Conservation (phyloP, 2,329 filamentous ascomycete species). For the Aspergillus sp. region DNA sequence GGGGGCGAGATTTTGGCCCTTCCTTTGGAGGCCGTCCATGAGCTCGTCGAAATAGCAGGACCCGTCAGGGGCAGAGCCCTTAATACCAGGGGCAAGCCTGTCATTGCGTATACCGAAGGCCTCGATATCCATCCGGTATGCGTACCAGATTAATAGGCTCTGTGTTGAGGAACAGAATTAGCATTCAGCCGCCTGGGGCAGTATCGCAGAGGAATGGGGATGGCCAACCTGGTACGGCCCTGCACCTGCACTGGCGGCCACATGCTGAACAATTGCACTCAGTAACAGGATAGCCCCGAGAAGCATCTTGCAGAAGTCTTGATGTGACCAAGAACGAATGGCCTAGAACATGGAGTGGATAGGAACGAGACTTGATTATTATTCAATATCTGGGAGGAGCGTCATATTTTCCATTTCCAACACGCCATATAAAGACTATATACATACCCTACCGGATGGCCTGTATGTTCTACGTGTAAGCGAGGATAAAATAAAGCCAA, state of each 20-base stretch:
- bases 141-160: not conserved
- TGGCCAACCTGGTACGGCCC: not conserved
- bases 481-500: no score
- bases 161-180: not conserved
- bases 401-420: no score
- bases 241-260: not conserved
- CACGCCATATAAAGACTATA: no score
- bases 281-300: not conserved
- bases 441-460: no score
- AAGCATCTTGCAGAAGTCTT: not conserved
- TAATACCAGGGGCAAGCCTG: not conserved
- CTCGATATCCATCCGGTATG: not conserved
- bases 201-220: not conserved
- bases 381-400: no score
- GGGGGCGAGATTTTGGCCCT: not conserved
- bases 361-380: no score
- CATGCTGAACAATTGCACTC: not conserved
- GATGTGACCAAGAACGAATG: no score
- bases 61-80: not conserved
- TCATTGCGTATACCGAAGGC: not conserved
- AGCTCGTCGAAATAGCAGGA: conserved; percentile 2
- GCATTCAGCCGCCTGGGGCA: not conserved
- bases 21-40: not conserved
- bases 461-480: no score
- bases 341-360: no score